Percentiles rank a stretch among this genome's conserved stretches.
These are phyloP conservation scores for Plasmodium chabaudi DNA, from an alignment of 169 alveolate genomes.

Conservation along the genomic window DNA sequence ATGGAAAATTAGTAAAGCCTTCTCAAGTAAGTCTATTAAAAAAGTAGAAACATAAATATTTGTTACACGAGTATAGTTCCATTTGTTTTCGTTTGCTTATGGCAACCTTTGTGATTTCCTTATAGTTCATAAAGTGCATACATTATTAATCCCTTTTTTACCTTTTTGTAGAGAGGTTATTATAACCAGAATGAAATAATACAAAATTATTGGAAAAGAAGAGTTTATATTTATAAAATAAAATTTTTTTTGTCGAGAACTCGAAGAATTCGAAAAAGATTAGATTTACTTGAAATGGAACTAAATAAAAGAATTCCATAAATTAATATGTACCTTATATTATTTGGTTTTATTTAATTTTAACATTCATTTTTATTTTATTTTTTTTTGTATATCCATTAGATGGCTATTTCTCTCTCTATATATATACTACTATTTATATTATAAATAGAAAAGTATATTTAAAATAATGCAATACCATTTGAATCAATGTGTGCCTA, in stretches of 20 bases:
- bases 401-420: constrained; percentile 2
- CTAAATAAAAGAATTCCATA: constrained; percentile 24
- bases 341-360: background rate
- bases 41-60: background rate
- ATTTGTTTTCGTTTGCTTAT: background rate
- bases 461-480: too few relatives aligned
- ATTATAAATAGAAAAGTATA: too few relatives aligned
- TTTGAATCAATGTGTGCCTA: too few relatives aligned
- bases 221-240: constrained; percentile 63
- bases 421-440: background rate
- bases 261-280: constrained; percentile 38
- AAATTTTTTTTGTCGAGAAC: constrained; percentile 71
- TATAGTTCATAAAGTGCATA: background rate
- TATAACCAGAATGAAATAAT: constrained; percentile 67
- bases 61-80: constrained; percentile 15
- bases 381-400: background rate
- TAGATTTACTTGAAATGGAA: constrained; percentile 40
- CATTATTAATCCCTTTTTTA: background rate
- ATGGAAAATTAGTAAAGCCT: constrained; percentile 22
- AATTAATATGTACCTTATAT: background rate
- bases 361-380: constrained; percentile 5
- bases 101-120: too few relatives aligned
- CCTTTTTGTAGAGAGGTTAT: constrained; percentile 35
- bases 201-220: constrained; percentile 64
- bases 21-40: constrained; percentile 24